Evolutionary conservation across 2,329 filamentous ascomycete genomes (phyloP), one percentile per base, ranked within the genome.

Genomic region (Paramyrothecium sp.): DNA sequence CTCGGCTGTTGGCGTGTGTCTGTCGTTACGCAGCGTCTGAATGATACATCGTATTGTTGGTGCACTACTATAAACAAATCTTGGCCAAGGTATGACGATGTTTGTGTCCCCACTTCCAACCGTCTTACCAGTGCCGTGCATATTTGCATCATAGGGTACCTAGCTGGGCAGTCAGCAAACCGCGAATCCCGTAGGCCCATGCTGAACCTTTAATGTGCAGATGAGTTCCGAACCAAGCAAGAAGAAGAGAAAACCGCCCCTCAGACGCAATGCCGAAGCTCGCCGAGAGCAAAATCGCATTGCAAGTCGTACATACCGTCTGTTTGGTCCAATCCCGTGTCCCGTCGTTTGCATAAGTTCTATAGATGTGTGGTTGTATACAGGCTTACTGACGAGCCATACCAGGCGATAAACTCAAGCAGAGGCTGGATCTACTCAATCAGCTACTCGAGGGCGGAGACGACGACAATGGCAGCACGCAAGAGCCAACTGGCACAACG

Each of bases 341-440:
- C n/a, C n/a, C n/a, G n/a, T n/a, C n/a, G n/a, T n/a, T n/a, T n/a
- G n/a, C n/a, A n/a, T n/a, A n/a, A n/a, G n/a, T n/a, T 58, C 63
- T 67, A 56, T 20, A 41, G 13, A 16, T 50, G n/a, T 12, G 66
- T 57, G 48, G 51, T 52, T 12, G 52, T 16, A 21, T 22, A 17
- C 5, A 19, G 50, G 11, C 51, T 34, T 61, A 52, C 59, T 67
- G 55, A 66, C 60, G 48, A 56, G 59, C 51, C 53, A 34, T 26
- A 11, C 19, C 44, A 78, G 76, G 76, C 44, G 74, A 77, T 60
- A 77, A 77, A 60, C 69, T 75, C 47, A 78, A 75, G 60, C 74
- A 78, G 62, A 78, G 74, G 60, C 66, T 78, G 38, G 75, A 73
- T 11, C 63, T 78, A 2, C 62, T 78, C 22, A 69, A 75, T 52